Conservation (phyloP, 164 flowering plant genomes). For the Chloranthus sessilifolius region DNA sequence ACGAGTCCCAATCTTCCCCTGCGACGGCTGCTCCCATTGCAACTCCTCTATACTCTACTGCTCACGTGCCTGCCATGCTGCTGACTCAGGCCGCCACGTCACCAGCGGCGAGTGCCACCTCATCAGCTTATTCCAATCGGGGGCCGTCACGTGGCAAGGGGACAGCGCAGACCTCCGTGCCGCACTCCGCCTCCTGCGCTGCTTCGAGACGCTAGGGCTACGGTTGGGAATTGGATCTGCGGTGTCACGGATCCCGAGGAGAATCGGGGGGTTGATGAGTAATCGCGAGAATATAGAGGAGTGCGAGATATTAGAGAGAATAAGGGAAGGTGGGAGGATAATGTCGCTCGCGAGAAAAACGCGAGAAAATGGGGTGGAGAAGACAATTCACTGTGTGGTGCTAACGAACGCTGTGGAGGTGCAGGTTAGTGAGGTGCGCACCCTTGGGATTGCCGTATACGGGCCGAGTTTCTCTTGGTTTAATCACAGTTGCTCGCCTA, state of each 20-base stretch:
- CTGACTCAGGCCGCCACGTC: constrained; percentile 19
- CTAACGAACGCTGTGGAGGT: constrained; percentile 76
- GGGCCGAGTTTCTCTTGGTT: constrained; percentile 61
- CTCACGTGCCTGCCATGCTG: constrained; percentile 18
- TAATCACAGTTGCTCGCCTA: constrained; percentile 81
- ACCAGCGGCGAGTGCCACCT: constrained; percentile 33
- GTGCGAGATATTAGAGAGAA: constrained; percentile 14
- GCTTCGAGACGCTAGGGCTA: constrained; percentile 9
- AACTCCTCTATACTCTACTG: constrained; percentile 22
- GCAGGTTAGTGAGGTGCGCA: constrained; percentile 25
- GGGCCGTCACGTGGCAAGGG: constrained; percentile 12
- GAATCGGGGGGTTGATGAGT: constrained; percentile 46
- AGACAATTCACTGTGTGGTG: constrained; percentile 41
- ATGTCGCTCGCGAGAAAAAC: constrained; percentile 33
- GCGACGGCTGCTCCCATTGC: constrained; percentile 7
- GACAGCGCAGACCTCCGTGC: constrained; percentile 45
- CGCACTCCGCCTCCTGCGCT: constrained; percentile 54
- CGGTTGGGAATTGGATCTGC: background rate
- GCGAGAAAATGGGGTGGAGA: constrained; percentile 31
- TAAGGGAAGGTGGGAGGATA: constrained; percentile 38
- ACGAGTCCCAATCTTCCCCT: constrained; percentile 12
- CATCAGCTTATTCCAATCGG: constrained; percentile 25
- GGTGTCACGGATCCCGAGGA: background rate
- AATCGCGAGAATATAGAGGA: constrained; percentile 29
- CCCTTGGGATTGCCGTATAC: constrained; percentile 53